Percentiles rank a stretch among this genome's conserved stretches.
These are phyloP conservation scores for Tulasnella sp. DNA, from an alignment of 768 basidiomycete genomes.

Conservation along the genomic window DNA sequence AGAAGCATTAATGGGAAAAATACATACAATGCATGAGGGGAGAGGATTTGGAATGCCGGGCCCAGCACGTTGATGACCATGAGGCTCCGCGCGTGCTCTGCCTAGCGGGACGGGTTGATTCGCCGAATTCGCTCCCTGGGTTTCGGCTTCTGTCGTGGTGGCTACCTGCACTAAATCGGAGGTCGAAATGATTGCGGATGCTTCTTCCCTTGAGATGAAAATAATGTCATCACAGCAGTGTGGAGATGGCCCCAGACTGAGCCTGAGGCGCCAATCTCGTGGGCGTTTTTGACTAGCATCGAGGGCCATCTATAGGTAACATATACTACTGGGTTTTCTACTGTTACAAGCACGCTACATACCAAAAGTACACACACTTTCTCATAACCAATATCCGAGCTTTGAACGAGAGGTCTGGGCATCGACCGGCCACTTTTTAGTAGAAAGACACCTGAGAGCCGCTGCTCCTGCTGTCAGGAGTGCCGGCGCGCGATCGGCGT, in stretches of 20 bases:
- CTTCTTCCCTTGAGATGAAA: neutral
- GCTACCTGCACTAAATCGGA: neutral
- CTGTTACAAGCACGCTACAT: neutral
- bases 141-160: neutral
- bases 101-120: neutral
- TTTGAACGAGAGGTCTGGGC: neutral
- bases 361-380: neutral
- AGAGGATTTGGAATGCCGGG: neutral
- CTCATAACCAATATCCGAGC: neutral
- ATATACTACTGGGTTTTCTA: too few species aligned
- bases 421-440: neutral
- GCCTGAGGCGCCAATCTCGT: conserved; percentile 11
- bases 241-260: conserved; percentile 9
- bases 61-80: neutral
- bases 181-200: neutral
- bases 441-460: conserved; percentile 16
- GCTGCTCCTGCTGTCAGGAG: conserved; percentile 16
- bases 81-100: neutral
- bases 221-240: neutral
- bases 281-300: conserved; percentile 1
- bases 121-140: neutral
- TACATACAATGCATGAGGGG: neutral
- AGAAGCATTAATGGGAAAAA: neutral
- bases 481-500: neutral
- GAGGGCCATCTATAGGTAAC: neutral